phyloP scores from a whole-genome alignment of 2,329 filamentous ascomycete species.

The Elsinoe ampelina region DNA sequence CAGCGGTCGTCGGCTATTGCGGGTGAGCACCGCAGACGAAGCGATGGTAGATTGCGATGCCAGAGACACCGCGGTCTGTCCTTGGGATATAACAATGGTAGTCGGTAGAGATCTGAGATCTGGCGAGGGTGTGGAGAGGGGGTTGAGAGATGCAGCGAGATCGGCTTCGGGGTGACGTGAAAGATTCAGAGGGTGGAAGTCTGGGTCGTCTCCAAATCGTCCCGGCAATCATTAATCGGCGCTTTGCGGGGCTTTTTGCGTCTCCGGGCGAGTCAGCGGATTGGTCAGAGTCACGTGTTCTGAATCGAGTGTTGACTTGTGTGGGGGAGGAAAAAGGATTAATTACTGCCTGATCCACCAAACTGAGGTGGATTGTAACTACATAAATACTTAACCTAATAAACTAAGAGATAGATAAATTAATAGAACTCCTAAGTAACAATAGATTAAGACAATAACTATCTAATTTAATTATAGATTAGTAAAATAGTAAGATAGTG shows the following conservation, averaged over 20 bases:
- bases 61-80: not conserved
- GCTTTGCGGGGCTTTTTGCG: not conserved
- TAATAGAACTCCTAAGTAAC: too few species aligned
- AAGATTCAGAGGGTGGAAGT: not conserved
- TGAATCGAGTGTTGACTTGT: too few species aligned
- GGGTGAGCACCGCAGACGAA: not conserved
- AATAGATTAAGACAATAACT: too few species aligned
- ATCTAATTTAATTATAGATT: too few species aligned
- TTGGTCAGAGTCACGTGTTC: conserved; percentile 1
- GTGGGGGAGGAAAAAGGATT: too few species aligned
- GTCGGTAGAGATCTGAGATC: not conserved
- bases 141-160: not conserved
- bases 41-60: not conserved
- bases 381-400: too few species aligned
- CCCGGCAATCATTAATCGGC: not conserved
- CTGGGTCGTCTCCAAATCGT: not conserved
- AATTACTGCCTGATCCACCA: too few species aligned
- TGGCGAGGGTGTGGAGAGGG: not conserved
- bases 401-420: too few species aligned
- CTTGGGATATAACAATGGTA: not conserved
- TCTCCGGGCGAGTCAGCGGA: not conserved
- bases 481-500: too few species aligned
- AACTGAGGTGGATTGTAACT: too few species aligned
- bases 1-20: conserved; percentile 8
- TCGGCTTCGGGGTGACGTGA: not conserved